Conservation (phyloP, 2,329 filamentous ascomycete genomes). For the Sarocladiaceae sp. region DNA sequence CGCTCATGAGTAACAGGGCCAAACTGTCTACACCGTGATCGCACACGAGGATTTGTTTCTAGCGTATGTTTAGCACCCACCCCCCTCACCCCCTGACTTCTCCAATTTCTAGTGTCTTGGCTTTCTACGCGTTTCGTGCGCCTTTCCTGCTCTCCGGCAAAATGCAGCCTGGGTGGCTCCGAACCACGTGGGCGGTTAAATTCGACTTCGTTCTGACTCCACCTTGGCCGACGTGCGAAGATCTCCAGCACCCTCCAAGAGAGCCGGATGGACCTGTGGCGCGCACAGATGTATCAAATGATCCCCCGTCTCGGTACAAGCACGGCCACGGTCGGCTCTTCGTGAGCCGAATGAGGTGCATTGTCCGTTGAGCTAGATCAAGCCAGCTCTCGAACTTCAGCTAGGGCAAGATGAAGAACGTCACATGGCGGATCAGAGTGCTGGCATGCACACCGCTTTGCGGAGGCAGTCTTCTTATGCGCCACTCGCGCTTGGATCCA, state of each 20-base stretch:
- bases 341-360: too few relatives aligned
- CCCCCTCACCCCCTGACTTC: neutral
- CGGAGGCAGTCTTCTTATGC: too few relatives aligned
- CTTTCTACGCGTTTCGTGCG: neutral
- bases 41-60: neutral
- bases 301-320: too few relatives aligned
- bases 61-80: neutral
- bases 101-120: constrained; percentile 7
- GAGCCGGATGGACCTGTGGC: neutral
- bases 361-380: too few relatives aligned
- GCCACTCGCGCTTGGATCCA: too few relatives aligned
- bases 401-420: too few relatives aligned
- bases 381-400: too few relatives aligned
- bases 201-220: neutral
- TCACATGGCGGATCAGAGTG: too few relatives aligned
- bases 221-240: constrained; percentile 5
- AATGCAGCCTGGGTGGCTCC: constrained; percentile 2
- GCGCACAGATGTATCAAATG: too few relatives aligned
- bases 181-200: constrained; percentile 10
- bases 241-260: neutral
- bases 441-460: too few relatives aligned
- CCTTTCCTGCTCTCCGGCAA: constrained; percentile 2
- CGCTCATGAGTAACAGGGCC: neutral
- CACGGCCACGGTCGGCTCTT: too few relatives aligned
- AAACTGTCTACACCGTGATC: neutral